These are phyloP conservation scores for Balamuthia mandrillaris DNA, from an alignment of 208 protist species.

Conservation along the genomic window DNA sequence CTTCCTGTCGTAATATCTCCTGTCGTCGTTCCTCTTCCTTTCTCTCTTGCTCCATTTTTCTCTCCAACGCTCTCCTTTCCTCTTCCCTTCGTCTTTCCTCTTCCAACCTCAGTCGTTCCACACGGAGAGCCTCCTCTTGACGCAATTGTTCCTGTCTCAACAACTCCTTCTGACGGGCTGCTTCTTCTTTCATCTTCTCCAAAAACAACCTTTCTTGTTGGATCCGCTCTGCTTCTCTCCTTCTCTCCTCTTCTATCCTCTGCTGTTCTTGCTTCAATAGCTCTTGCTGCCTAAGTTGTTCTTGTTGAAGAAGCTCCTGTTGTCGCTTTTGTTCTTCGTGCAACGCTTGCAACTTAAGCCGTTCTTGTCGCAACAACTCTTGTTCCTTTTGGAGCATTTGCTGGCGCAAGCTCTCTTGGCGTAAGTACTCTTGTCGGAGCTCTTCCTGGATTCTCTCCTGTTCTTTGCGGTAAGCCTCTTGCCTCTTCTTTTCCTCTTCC, in stretches of 20 bases:
- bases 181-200: no score
- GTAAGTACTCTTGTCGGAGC: background rate
- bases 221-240: background rate
- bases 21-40: background rate
- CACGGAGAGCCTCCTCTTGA: background rate
- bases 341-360: no score
- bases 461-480: background rate
- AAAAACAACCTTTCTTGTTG: background rate
- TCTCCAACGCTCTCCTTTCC: background rate
- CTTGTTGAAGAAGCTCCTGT: background rate
- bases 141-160: background rate
- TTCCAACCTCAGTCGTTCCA: background rate
- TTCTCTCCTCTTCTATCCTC: no score
- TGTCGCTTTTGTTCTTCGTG: background rate
- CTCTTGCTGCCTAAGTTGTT: background rate
- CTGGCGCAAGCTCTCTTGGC: no score
- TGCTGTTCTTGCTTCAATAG: no score
- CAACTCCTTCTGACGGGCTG: no score
- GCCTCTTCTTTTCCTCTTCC: background rate
- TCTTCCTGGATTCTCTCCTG: constrained; percentile 14
- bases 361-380: no score
- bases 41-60: background rate
- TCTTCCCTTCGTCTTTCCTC: background rate
- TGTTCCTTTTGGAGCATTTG: background rate
- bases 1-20: background rate